Conservation (phyloP, 768 basidiomycete species). For the Tricholoma saponaceum region DNA sequence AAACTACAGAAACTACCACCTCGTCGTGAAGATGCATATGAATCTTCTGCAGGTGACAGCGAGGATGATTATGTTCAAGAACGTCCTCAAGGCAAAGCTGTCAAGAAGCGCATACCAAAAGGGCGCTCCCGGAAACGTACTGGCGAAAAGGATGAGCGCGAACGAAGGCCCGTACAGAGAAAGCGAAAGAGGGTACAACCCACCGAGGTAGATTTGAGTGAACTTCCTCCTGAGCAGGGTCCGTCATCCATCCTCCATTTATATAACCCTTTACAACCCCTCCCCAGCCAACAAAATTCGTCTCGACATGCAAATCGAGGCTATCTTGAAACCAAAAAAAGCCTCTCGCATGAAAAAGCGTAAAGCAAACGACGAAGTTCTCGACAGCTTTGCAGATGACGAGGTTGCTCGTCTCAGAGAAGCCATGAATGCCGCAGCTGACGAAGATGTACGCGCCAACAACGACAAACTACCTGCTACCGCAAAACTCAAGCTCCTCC, state of each 20-base stretch:
- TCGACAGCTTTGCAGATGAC: constrained; percentile 87
- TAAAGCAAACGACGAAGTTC: constrained; percentile 70
- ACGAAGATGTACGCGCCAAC: constrained; percentile 80
- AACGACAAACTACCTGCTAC: constrained; percentile 76
- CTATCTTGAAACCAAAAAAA: constrained; percentile 81
- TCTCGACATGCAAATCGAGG: constrained; percentile 82
- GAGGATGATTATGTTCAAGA: constrained; percentile 41
- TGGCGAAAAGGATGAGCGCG: constrained; percentile 24
- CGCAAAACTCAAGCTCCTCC: constrained; percentile 77
- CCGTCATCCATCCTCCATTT: constrained; percentile 11
- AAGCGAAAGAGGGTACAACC: constrained; percentile 51
- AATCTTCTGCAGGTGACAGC: constrained; percentile 41
- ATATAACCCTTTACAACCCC: not conserved
- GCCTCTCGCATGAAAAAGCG: constrained; percentile 65
- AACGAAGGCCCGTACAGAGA: constrained; percentile 28
- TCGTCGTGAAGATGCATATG: constrained; percentile 53
- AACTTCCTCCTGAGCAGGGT: constrained; percentile 80
- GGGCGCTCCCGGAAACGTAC: constrained; percentile 21
- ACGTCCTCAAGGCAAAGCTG: not conserved
- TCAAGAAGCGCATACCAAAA: constrained; percentile 24
- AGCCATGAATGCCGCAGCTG: constrained; percentile 82
- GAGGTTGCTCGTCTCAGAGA: constrained; percentile 88
- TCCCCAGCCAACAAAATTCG: constrained; percentile 66
- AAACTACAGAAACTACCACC: constrained; percentile 21
- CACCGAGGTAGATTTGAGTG: constrained; percentile 61